Evolutionary conservation across 129 eudicot species (phyloP), one percentile per base, ranked within the genome.

Genomic region (Centrapalus pauciflorus): DNA sequence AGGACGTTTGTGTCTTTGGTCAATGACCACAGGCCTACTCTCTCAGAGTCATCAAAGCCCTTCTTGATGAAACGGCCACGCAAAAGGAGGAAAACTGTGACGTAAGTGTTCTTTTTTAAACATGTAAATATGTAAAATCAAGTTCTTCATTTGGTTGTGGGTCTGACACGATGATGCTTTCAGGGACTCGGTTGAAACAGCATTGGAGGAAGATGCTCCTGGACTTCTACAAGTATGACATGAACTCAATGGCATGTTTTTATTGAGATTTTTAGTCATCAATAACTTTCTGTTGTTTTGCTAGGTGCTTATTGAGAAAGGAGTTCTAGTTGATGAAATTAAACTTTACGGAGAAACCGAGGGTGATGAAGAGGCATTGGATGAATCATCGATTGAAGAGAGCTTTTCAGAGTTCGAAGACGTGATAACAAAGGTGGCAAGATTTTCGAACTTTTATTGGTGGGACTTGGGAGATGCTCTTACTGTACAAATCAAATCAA

Each of bases 161-260:
- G 56, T 30, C 20, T 30, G 29, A 5, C 4, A 30, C 21, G 24
- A 13, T 67, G 57, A 57, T 45, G 45, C 4, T 73, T 67, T 76
- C 83, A 93, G 99, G 70, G 86, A 93, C 60, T 93, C 96, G 7
- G 71, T 83, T 68, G 96, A 82, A 76, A 86, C 88, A 64, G 99
- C 96, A 34, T 50, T 93, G 79, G 99, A 86, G 84, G 99, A 93
- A 77, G 99, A 93, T 93, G 99, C 93, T 73, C 99, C 99, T 37
- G 99, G 95, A 74, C 99, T 93, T 37, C 69, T 89, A 75, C 78
- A 82, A 96, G 99, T 86, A 77, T 25, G 43, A 43, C 34, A 64
- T 55, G 51, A 61, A 40, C 46, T 59, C 40, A 49, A 37, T 64
- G 19, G 30, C 7, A 7, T 27, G 14, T 57, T 61, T 24, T 49